Evolutionary conservation across 768 basidiomycete species (phyloP), one percentile per base, ranked within the genome.

Genomic region (Lactarius tabidus): DNA sequence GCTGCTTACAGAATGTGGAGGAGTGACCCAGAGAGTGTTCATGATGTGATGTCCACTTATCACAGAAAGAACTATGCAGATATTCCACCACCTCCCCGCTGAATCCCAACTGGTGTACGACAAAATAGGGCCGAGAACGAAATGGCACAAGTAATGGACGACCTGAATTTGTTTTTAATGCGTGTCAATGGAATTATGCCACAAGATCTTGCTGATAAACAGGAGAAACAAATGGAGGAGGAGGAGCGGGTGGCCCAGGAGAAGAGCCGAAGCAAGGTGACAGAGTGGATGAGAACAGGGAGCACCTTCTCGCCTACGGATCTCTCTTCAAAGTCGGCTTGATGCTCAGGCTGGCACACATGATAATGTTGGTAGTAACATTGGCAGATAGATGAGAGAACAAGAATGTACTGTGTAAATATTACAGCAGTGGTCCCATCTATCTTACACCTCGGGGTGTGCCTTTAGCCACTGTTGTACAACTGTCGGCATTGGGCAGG

Each of bases 381-480:
- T 9, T 35, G 5, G 33, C 4, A 38, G 38, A 38, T 59, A 54
- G 6, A 20, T 20, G 23, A 33, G 4, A 33, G n/a, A n/a, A n/a
- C 45, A n/a, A n/a, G n/a, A n/a, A 6, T 51, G 48, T 26, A 51
- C 14, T 15, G 48, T 26, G 26, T 26, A 26, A 28, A 51, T 26
- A 15, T 26, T 2, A 6, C 26, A 6, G 28, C 23, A 51, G 15
- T 51, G 45, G 23, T 5, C 14, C 28, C 26, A 15, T 51, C 6
- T 26, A 51, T 51, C 48, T 51, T 26, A 48, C 23, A 14, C 23
- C 48, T 51, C 26, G 2, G 81, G 75, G 70, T 87, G 84, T 68
- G 76, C 77, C 69, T 82, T 84, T 39, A 89, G 69, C 89, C 88
- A 90, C 38, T 82, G 76, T 53, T 79, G 75, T 2, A 89, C 78